A percentile compares a stretch with the other conserved stretches of the same genome.
Conservation (phyloP, 345 rosid genomes). For the Acer campestre region DNA sequence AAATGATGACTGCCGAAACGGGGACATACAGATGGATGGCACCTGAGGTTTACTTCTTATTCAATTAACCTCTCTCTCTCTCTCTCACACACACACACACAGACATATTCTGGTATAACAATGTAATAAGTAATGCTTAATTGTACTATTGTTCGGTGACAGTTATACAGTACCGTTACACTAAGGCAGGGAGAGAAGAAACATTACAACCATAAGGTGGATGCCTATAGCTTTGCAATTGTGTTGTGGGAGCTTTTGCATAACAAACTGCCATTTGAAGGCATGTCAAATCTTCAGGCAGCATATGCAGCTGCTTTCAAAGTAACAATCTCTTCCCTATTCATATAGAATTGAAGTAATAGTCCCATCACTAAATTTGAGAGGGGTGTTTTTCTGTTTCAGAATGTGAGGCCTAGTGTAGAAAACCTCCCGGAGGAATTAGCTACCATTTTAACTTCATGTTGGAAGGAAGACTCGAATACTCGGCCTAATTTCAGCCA, state of each 20-base stretch:
- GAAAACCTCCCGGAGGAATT: conserved; percentile 81
- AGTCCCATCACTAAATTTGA: not conserved
- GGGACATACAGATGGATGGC: conserved; percentile 99
- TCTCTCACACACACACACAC: not conserved
- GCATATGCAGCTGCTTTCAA: conserved; percentile 97
- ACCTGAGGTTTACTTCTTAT: conserved; percentile 63
- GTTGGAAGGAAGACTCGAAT: conserved; percentile 95
- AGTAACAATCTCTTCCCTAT: conserved; percentile 35
- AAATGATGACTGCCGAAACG: conserved; percentile 99
- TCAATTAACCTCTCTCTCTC: not conserved
- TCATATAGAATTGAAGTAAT: conserved; percentile 44
- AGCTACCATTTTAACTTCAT: conserved; percentile 72
- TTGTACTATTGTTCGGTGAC: conserved; percentile 28
- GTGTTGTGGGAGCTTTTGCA: conserved; percentile 98
- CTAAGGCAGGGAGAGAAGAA: conserved; percentile 90
- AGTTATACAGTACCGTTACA: conserved; percentile 96
- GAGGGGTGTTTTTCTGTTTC: conserved; percentile 23
- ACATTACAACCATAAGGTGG: conserved; percentile 96
- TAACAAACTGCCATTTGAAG: conserved; percentile 91
- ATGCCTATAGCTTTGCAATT: conserved; percentile 94
- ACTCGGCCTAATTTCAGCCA: conserved; percentile 82
- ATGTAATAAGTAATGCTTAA: not conserved
- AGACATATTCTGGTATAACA: not conserved
- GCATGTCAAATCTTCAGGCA: conserved; percentile 99
- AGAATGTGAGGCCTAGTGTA: conserved; percentile 93